phyloP scores from a whole-genome alignment of 2,329 filamentous ascomycete genomes.

The Coleophoma eucalyptorum region DNA sequence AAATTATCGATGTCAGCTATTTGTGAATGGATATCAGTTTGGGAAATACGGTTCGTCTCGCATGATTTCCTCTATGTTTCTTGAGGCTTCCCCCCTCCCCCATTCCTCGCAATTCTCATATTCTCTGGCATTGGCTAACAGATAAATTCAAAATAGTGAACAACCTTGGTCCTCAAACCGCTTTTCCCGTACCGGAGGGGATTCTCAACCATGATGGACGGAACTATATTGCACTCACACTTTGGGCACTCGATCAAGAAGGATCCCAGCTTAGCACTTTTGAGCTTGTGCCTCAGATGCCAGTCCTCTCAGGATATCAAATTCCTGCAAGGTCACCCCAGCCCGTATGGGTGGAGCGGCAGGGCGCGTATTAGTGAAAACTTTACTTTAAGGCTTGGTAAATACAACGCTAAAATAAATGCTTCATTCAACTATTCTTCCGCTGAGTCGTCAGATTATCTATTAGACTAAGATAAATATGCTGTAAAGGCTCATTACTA shows the following conservation, averaged over 20 bases:
- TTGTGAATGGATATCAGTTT: conserved; percentile 72
- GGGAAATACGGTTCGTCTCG: conserved; percentile 41
- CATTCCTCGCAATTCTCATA: too few species aligned
- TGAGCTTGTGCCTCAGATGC: background rate
- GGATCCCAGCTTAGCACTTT: conserved; percentile 2
- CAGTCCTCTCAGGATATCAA: background rate
- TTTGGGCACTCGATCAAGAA: conserved; percentile 54
- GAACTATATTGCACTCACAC: conserved; percentile 61
- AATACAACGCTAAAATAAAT: too few species aligned
- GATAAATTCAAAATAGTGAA: conserved; percentile 32
- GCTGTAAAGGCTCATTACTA: too few species aligned
- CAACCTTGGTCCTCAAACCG: conserved; percentile 67
- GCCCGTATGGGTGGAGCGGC: background rate
- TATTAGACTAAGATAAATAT: too few species aligned
- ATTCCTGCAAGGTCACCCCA: background rate
- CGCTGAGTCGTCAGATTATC: too few species aligned
- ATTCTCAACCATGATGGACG: conserved; percentile 64
- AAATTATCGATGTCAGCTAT: conserved; percentile 58
- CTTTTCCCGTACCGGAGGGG: conserved; percentile 67
- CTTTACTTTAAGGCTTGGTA: too few species aligned
- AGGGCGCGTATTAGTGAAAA: background rate
- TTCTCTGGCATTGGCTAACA: too few species aligned
- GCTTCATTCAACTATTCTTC: too few species aligned
- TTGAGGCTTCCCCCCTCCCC: too few species aligned
- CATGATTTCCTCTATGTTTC: too few species aligned